A percentile compares a stretch with the other conserved stretches of the same genome.
Conservation (phyloP, 1,284 basidiomycete species). For the Earliella scabrosa region DNA sequence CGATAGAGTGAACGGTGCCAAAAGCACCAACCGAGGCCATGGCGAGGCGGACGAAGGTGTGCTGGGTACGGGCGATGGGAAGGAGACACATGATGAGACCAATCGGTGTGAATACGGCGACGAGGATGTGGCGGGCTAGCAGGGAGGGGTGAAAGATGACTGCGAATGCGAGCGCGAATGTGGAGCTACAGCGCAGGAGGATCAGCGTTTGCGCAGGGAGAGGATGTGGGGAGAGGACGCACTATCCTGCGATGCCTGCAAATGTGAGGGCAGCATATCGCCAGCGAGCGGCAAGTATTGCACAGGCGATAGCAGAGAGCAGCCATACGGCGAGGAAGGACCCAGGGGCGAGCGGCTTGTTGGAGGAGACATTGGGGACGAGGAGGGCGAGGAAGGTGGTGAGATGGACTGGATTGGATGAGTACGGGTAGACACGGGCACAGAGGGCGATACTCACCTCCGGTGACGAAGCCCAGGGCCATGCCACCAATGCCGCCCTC, state of each 20-base stretch:
- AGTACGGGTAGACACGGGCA: neutral
- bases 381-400: conserved; percentile 63
- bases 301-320: conserved; percentile 49
- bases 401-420: conserved; percentile 49
- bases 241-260: conserved; percentile 58
- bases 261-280: conserved; percentile 49
- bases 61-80: conserved; percentile 49
- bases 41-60: conserved; percentile 51
- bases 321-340: conserved; percentile 66
- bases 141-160: conserved; percentile 65
- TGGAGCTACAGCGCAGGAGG: conserved; percentile 39
- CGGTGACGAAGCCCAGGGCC: conserved; percentile 60
- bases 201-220: neutral
- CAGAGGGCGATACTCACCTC: conserved; percentile 45
- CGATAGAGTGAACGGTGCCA: conserved; percentile 55
- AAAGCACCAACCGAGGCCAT: conserved; percentile 61
- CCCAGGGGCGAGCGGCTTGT: conserved; percentile 46
- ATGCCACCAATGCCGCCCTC: conserved; percentile 69
- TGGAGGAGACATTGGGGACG: conserved; percentile 54
- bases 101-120: conserved; percentile 46
- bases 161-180: conserved; percentile 53
- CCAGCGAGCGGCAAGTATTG: conserved; percentile 54
- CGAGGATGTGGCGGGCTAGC: conserved; percentile 55
- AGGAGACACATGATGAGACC: conserved; percentile 48
- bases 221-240: conserved; percentile 27